Evolutionary conservation across 176 grass and related monocot species (phyloP), one percentile per base, ranked within the genome.

Genomic region (Rhipidocladum racemiflorum): DNA sequence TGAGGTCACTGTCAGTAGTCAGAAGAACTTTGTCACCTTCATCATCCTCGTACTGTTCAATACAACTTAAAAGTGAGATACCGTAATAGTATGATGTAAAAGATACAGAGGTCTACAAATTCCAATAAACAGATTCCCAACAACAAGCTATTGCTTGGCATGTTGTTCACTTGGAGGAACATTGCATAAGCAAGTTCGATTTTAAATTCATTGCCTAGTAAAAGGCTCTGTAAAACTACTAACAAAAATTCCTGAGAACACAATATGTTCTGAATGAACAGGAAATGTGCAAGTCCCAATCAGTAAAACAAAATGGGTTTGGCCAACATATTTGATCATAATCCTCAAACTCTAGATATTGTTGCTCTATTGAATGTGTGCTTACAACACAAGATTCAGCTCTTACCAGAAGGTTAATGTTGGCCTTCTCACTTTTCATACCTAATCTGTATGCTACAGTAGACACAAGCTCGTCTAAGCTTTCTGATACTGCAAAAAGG

Each of bases 21-120:
- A 97, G 71, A 60, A 94, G 46, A 67, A 97, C 94, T 71, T 65
- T 97, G 50, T 97, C 94, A 32, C 88, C 89, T 90, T 97, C 89
- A 16, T 97, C 91, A 25, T 97, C 94, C 13, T 97, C 64, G 62
- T 97, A 97, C 89, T 79, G 59, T 20, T 29, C 2, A 36, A 23
- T 39, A 0, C 25, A 38, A 39, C n/a, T n/a, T n/a, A n/a, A n/a
- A n/a, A n/a, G n/a, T n/a, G n/a, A n/a, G n/a, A n/a, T n/a, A n/a
- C n/a, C n/a, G n/a, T n/a, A n/a, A n/a, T n/a, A n/a, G n/a, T n/a
- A n/a, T n/a, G n/a, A n/a, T n/a, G n/a, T n/a, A n/a, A n/a, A n/a
- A n/a, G n/a, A n/a, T n/a, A n/a, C n/a, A n/a, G n/a, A n/a, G n/a
- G n/a, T n/a, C n/a, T n/a, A 39, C 11, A 50, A 79, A 50, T 62